Evolutionary conservation across 202 grass and related monocot species (phyloP), one percentile per base, ranked within the genome.

Genomic region (Carex sylvatica): DNA sequence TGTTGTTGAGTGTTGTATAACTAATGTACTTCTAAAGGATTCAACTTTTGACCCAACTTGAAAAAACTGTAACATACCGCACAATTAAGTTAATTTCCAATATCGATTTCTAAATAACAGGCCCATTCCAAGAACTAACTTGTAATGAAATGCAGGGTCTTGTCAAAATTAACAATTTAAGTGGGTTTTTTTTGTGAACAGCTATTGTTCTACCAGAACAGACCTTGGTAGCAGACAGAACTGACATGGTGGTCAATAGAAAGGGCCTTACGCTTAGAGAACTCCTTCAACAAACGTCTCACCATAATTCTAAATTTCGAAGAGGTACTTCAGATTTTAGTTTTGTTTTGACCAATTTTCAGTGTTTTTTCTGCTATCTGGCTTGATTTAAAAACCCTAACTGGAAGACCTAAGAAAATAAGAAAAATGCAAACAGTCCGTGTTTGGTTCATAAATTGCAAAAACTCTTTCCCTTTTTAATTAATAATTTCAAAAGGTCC

Each of bases 231-330:
- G 87, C 92, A 4, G 92, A 94, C 47, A 89, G 92, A 79, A 22
- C 83, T 11, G 89, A 89, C 36, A 88, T 91, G 85, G 89, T 85
- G 1, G 89, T 94, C 80, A 91, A 88, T 88, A 88, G 87, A 59
- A 87, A 88, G 65, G 33, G 36, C 69, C 67, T 81, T 85, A 87
- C 88, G 18, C 91, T 92, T 82, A 65, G 88, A 83, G 95, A 98
- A 80, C 95, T 98, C 36, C 84, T 98, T 77, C 90, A 91, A 70
- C 92, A 98, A 75, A 91, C 91, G 7, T 92, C 79, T 7, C 95
- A 98, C 69, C 92, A 95, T 84, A 98, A 98, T 82, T 74, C 89
- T 13, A 98, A 98, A 58, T 87, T 92, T 61, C 84, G 95, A 22
- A 68, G 72, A 53, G 49, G 74, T 56, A 82, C 6, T 74, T 54